Percentiles rank a stretch among this genome's conserved stretches.
Conservation (phyloP, 139 green algal genomes). For the Micromonas commoda region DNA sequence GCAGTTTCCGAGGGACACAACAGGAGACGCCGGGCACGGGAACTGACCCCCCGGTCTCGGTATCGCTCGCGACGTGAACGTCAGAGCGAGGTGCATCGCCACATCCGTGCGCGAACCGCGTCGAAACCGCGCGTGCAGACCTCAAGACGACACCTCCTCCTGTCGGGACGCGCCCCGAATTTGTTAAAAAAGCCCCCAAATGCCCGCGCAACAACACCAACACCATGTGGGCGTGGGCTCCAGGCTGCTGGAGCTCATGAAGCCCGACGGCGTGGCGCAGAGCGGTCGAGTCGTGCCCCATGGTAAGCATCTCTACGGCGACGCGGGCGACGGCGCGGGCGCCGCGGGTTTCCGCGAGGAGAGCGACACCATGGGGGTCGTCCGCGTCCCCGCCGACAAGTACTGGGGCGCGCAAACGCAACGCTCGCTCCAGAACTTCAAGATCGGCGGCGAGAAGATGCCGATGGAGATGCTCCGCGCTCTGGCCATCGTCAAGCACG, state of each 20-base stretch:
- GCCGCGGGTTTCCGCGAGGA: conserved; percentile 41
- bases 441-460: conserved; percentile 95
- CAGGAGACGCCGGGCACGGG: too few relatives aligned
- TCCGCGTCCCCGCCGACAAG: conserved; percentile 77
- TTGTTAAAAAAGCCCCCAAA: too few relatives aligned
- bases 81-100: too few relatives aligned
- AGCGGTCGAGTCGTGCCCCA: neutral
- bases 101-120: too few relatives aligned
- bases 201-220: too few relatives aligned
- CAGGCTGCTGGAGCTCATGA: neutral
- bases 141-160: too few relatives aligned
- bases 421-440: conserved; percentile 89
- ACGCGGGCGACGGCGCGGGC: neutral
- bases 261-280: neutral
- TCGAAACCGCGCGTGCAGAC: too few relatives aligned
- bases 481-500: conserved; percentile 83
- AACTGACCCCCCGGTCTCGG: too few relatives aligned
- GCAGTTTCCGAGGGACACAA: too few relatives aligned
- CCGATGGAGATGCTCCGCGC: conserved; percentile 80
- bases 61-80: too few relatives aligned
- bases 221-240: neutral
- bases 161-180: too few relatives aligned
- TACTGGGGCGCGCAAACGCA: conserved; percentile 98
- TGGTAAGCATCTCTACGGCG: neutral
- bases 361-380: conserved; percentile 74